Conservation (phyloP, 2,329 filamentous ascomycete species). For the Ascochyta koolunga region DNA sequence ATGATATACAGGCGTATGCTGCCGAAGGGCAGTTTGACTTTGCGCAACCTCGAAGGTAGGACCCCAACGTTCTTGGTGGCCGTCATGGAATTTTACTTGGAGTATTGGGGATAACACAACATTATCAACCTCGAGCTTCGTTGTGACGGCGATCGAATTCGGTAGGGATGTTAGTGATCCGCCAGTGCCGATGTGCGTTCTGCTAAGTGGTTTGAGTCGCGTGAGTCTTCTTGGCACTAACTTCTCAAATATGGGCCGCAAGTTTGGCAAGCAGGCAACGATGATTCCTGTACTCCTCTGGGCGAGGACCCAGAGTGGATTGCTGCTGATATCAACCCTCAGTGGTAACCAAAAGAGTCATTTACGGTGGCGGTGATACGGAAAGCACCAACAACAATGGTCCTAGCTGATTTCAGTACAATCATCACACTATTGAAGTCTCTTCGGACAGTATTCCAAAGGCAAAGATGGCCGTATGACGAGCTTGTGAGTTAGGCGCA, state of each 20-base stretch:
- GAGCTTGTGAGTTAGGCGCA: constrained; percentile 30
- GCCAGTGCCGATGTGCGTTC: background rate
- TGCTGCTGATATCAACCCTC: constrained; percentile 24
- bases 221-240: constrained; percentile 20
- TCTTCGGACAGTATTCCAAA: constrained; percentile 29
- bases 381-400: constrained; percentile 2
- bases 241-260: constrained; percentile 34
- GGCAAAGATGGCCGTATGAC: constrained; percentile 33
- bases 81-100: constrained; percentile 16
- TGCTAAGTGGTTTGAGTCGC: background rate
- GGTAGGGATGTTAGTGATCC: background rate
- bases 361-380: background rate
- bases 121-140: constrained; percentile 23
- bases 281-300: constrained; percentile 34
- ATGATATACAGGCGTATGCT: background rate
- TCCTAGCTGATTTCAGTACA: background rate
- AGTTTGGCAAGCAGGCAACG: constrained; percentile 30
- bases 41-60: constrained; percentile 26
- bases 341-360: constrained; percentile 8
- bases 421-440: too few relatives aligned
- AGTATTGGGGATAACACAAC: background rate
- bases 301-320: constrained; percentile 27
- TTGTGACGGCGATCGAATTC: constrained; percentile 27
- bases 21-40: constrained; percentile 1
- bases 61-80: constrained; percentile 13